phyloP scores from a whole-genome alignment of 352 stramenopile genomes.

The Aphanomyces invadans region DNA sequence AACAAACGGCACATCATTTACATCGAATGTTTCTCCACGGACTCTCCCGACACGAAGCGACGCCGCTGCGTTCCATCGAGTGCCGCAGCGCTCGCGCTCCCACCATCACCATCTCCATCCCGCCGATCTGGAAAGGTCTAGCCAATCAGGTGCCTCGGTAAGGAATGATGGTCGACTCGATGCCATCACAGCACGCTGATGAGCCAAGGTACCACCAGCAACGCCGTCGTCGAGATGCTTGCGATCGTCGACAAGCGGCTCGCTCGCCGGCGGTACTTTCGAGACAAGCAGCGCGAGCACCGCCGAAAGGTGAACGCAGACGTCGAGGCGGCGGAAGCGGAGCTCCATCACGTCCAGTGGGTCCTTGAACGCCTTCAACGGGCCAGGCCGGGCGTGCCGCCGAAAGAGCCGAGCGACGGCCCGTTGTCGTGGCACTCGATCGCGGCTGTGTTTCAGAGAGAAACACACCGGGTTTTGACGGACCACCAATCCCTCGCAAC shows the following conservation, averaged over 20 bases:
- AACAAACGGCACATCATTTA: too few species aligned
- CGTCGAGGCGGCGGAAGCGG: not conserved
- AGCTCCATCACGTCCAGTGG: not conserved
- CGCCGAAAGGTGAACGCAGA: not conserved
- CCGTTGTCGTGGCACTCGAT: not conserved
- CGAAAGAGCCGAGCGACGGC: not conserved
- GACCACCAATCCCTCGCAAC: not conserved
- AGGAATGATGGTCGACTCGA: too few species aligned
- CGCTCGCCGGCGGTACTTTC: not conserved
- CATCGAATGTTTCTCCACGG: too few species aligned
- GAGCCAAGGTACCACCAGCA: not conserved
- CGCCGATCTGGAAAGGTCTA: too few species aligned
- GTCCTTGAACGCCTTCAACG: not conserved
- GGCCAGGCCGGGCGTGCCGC: not conserved
- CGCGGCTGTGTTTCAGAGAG: not conserved
- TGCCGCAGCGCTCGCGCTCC: too few species aligned
- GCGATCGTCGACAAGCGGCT: not conserved
- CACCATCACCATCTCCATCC: too few species aligned
- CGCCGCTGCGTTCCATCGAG: too few species aligned
- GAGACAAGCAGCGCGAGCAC: not conserved
- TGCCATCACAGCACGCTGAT: not conserved
- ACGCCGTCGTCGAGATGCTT: not conserved
- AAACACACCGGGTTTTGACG: not conserved
- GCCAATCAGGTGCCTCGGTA: too few species aligned
- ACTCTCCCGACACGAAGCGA: too few species aligned